Evolutionary conservation across 1,284 basidiomycete genomes (phyloP), one percentile per base, ranked within the genome.

Genomic region (Cerrena zonata): DNA sequence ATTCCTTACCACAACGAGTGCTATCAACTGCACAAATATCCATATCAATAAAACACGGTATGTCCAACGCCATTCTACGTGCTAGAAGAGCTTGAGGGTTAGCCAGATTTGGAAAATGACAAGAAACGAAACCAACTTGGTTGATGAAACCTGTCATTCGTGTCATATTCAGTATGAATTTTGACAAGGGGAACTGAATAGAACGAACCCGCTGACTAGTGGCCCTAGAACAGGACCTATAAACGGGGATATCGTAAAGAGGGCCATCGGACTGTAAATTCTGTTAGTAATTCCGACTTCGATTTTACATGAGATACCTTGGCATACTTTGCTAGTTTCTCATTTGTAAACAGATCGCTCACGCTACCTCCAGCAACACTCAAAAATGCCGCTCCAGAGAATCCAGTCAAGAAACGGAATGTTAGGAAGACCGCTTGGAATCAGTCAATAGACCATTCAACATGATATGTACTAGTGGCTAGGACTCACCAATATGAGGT

Each of bases 341-440:
- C 61, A 55, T 87, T 80, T 0, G 69, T 64, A 59, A 90, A 92
- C 51, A 91, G 63, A 63, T 92, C 91, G 19, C 82, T 82, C 18
- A 92, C 79, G 45, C 81, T 84, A 2, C 90, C 90, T 0, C 91
- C 91, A 0, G 86, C 83, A 1, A 93, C 89, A 51, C 80, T 84
- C 21, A 93, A 68, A 65, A 93, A 93, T 0, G 88, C 83, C 0
- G 85, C 72, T 0, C 89, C 79, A 52, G 75, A 80, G 48, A 86
- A 77, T 0, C 89, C 90, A 2, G 78, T 79, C 19, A 88, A 57
- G 62, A 87, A 88, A 3, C 87, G 80, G 58, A 89, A 89, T 10
- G 85, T 71, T 7, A 90, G 69, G 57, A 79, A 79, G 0, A 83
- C 76, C 10, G 70, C 79, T 75, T 50, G n/a, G 43, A 13, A 2